A percentile compares a stretch with the other conserved stretches of the same genome.
Conservation (phyloP, 306 rosid genomes). For the Purshia tridentata region DNA sequence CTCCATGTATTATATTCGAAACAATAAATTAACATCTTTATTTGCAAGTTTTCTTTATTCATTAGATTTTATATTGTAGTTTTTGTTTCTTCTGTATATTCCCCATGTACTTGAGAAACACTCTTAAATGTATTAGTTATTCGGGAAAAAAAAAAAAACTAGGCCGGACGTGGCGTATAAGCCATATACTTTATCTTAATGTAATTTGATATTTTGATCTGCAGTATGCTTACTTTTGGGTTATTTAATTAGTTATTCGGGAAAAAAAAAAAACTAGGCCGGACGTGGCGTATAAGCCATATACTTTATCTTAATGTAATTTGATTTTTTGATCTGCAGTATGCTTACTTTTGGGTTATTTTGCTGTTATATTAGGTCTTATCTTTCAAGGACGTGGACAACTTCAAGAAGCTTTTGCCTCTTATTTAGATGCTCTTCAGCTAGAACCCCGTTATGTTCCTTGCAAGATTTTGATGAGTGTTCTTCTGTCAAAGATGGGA, state of each 20-base stretch:
- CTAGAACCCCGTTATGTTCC: slow-evolving; percentile 68
- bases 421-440: slow-evolving; percentile 49
- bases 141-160: background rate
- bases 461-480: slow-evolving; percentile 55
- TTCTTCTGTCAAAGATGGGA: slow-evolving; percentile 52
- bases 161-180: background rate
- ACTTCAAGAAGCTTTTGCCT: slow-evolving; percentile 53
- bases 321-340: slow-evolving; percentile 10
- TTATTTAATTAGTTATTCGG: no score
- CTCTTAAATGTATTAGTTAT: no score
- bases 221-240: background rate
- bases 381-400: slow-evolving; percentile 62
- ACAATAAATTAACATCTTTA: no score
- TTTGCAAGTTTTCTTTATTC: no score
- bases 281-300: background rate
- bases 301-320: background rate
- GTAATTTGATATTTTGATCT: slow-evolving; percentile 8
- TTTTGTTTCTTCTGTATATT: no score
- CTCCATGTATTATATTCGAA: no score
- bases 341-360: background rate
- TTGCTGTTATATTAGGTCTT: slow-evolving; percentile 50
- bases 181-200: background rate
- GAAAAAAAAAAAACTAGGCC: no score
- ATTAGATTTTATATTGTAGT: no score
- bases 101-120: no score